Conservation (phyloP, 371 early-diverging fungal genomes). For the Rhizopus stolonifer region DNA sequence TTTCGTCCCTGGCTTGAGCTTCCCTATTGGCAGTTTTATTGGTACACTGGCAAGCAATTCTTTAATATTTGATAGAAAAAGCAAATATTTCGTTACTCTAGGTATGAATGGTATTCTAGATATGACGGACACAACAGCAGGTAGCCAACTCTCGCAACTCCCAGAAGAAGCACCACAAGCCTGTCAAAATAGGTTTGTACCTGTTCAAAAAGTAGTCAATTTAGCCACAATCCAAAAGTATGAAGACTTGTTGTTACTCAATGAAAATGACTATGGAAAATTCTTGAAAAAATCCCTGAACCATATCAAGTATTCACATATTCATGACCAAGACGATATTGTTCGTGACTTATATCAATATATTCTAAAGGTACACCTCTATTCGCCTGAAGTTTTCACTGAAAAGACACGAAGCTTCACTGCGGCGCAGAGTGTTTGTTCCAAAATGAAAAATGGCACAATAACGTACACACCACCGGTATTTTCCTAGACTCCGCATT, state of each 20-base stretch:
- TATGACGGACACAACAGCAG: constrained; percentile 3
- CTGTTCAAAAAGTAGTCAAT: neutral
- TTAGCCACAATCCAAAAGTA: constrained; percentile 1
- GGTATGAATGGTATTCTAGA: constrained; percentile 14
- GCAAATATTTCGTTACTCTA: constrained; percentile 7
- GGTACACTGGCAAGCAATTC: constrained; percentile 8
- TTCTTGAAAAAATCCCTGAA: neutral
- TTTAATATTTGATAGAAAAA: constrained; percentile 11
- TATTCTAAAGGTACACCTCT: constrained; percentile 6
- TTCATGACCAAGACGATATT: constrained; percentile 2
- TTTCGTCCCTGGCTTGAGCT: constrained; percentile 6
- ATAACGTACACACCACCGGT: too few species aligned
- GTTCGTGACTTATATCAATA: constrained; percentile 7
- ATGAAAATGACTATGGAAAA: constrained; percentile 2
- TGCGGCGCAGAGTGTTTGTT: too few species aligned
- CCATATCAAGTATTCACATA: constrained; percentile 5
- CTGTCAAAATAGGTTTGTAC: constrained; percentile 9
- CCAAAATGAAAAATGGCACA: too few species aligned
- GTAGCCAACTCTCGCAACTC: constrained; percentile 7
- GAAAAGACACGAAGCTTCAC: constrained; percentile 1
- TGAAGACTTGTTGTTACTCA: constrained; percentile 4
- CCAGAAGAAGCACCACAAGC: constrained; percentile 5
- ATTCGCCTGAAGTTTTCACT: constrained; percentile 6
- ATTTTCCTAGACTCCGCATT: too few species aligned
- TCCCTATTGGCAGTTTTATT: constrained; percentile 1